phyloP scores from a whole-genome alignment of 192 early-diverging fungal genomes.

The Dissophora ornata region DNA sequence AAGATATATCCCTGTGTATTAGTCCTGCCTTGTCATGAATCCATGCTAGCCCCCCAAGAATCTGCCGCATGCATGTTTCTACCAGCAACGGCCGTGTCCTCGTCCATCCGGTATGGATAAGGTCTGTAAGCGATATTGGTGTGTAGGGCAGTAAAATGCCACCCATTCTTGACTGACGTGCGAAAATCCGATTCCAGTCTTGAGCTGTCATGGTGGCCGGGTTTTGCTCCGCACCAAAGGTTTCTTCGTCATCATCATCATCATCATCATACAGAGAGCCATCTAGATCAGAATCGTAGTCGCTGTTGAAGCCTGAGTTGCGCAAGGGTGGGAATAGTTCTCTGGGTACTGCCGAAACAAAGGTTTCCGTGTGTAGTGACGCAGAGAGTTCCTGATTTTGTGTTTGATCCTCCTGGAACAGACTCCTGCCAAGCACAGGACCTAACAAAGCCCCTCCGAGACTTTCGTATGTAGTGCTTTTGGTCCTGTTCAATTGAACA shows the following conservation, averaged over 20 bases:
- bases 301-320: conserved; percentile 24
- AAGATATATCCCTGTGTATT: conserved; percentile 43
- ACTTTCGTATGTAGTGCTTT: background rate
- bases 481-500: background rate
- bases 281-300: conserved; percentile 14
- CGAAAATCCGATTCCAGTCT: conserved; percentile 20
- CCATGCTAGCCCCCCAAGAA: conserved; percentile 36
- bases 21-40: conserved; percentile 37
- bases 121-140: conserved; percentile 18
- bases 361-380: no score
- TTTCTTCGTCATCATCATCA: background rate
- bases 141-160: conserved; percentile 37
- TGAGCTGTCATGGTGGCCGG: background rate
- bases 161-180: conserved; percentile 28
- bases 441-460: conserved; percentile 17
- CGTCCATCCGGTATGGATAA: conserved; percentile 42
- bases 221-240: background rate
- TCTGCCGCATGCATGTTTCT: conserved; percentile 44
- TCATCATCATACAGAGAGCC: background rate
- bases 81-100: conserved; percentile 22
- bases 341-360: no score
- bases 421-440: conserved; percentile 11
- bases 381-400: no score
- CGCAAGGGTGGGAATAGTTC: conserved; percentile 4
- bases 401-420: conserved; percentile 13